Evolutionary conservation across 441 rosid genomes (phyloP).

Genomic region (Populus hybrid): DNA sequence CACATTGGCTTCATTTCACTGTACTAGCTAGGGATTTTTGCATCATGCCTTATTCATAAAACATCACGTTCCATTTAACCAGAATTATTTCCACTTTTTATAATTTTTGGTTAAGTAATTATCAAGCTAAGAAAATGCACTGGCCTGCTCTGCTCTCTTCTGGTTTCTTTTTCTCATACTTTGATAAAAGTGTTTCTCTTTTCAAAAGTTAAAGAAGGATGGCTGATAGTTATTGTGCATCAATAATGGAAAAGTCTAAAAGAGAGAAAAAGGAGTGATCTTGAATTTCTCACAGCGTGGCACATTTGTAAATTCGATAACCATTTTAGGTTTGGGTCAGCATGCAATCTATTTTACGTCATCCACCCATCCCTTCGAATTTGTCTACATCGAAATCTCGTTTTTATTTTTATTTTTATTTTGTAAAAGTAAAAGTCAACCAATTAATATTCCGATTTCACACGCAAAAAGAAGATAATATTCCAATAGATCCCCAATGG

Average conservation of each 20-base stretch:
- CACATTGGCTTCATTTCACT: too few species aligned
- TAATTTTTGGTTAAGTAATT: neutral
- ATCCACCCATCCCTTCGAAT: neutral
- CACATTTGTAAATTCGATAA: neutral
- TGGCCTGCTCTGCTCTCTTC: neutral
- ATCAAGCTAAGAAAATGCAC: neutral
- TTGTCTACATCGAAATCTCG: too few species aligned
- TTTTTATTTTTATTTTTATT: too few species aligned
- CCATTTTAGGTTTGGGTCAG: conserved; percentile 9
- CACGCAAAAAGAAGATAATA: too few species aligned
- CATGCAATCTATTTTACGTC: conserved; percentile 24
- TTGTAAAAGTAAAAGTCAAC: too few species aligned
- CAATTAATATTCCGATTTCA: neutral
- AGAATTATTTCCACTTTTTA: neutral
- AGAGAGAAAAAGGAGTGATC: too few species aligned
- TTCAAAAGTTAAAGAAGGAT: too few species aligned
- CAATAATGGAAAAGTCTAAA: neutral
- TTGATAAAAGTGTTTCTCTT: neutral
- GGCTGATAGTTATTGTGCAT: neutral
- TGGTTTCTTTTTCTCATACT: too few species aligned
- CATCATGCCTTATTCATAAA: neutral
- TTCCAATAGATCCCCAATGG: neutral
- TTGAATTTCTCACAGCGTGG: neutral
- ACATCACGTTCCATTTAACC: neutral
- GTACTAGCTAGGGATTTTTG: neutral